Evolutionary conservation across 1,139 yeast genomes (phyloP).

Genomic region (Debaryomycetaceae sp.): DNA sequence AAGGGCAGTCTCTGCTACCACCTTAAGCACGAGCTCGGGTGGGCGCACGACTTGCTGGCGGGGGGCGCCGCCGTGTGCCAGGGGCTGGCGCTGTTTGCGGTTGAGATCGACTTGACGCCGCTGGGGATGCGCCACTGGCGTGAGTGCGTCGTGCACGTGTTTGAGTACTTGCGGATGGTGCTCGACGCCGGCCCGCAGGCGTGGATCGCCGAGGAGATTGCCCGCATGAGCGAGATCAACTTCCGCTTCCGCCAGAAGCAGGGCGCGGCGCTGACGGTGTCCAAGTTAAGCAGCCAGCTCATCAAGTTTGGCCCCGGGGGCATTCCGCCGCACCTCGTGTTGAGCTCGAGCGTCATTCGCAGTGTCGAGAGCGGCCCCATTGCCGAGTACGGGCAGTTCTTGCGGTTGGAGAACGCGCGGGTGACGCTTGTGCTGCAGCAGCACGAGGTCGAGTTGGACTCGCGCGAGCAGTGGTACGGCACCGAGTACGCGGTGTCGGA

Average conservation of each 20-base stretch:
- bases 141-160: constrained; percentile 52
- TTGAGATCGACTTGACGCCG: constrained; percentile 73
- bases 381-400: constrained; percentile 41
- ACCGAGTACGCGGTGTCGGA: constrained; percentile 61
- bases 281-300: constrained; percentile 42
- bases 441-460: constrained; percentile 19
- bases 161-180: constrained; percentile 69
- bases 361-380: constrained; percentile 57
- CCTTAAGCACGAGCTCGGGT: constrained; percentile 61
- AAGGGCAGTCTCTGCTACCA: constrained; percentile 72
- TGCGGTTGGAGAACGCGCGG: constrained; percentile 58
- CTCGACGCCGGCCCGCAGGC: constrained; percentile 49
- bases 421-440: constrained; percentile 52
- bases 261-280: constrained; percentile 57
- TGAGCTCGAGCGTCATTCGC: constrained; percentile 55
- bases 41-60: constrained; percentile 76
- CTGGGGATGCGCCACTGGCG: constrained; percentile 65
- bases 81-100: constrained; percentile 62
- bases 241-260: constrained; percentile 69
- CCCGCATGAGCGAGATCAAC: constrained; percentile 40
- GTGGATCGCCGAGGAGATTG: constrained; percentile 51
- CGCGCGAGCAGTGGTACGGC: constrained; percentile 82
- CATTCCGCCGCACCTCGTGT: constrained; percentile 60
- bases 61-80: constrained; percentile 69
- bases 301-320: constrained; percentile 34